phyloP scores from a whole-genome alignment of 2,329 filamentous ascomycete genomes.

The Emericellopsis atlantica region DNA sequence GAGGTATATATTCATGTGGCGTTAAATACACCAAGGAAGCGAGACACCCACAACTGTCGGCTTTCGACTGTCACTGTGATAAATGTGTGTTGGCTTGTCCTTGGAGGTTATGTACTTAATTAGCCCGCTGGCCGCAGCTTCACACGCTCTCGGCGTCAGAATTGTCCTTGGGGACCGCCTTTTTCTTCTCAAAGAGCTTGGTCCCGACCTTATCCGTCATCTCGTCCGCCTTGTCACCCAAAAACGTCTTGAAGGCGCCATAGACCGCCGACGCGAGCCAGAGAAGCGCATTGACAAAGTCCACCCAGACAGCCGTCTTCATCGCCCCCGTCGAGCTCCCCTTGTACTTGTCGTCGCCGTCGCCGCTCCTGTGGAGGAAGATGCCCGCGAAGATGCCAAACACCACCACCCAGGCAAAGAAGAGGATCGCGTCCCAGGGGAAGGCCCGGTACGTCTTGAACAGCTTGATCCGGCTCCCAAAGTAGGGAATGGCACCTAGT shows the following conservation, averaged over 20 bases:
- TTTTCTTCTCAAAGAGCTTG: slow-evolving; percentile 23
- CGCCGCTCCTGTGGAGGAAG: slow-evolving; percentile 47
- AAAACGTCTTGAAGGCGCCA: slow-evolving; percentile 24
- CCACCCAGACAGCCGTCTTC: slow-evolving; percentile 63
- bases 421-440: slow-evolving; percentile 28
- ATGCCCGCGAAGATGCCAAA: slow-evolving; percentile 64
- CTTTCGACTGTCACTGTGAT: too few relatives aligned
- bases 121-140: too few relatives aligned
- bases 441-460: slow-evolving; percentile 29
- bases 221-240: slow-evolving; percentile 26
- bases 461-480: slow-evolving; percentile 18
- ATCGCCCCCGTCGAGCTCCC: slow-evolving; percentile 34
- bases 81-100: too few relatives aligned
- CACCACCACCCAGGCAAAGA: slow-evolving; percentile 46
- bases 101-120: too few relatives aligned
- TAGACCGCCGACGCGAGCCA: slow-evolving; percentile 43
- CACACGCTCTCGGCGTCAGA: slow-evolving; percentile 17
- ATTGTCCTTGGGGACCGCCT: slow-evolving; percentile 11
- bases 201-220: slow-evolving; percentile 21
- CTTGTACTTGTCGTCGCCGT: slow-evolving; percentile 37
- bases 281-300: slow-evolving; percentile 52
- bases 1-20: too few relatives aligned
- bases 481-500: slow-evolving; percentile 16
- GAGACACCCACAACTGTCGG: too few relatives aligned
- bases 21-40: too few relatives aligned